Evolutionary conservation across 2,329 filamentous ascomycete species (phyloP), one percentile per base, ranked within the genome.

Genomic region (Macrophomina tecta): DNA sequence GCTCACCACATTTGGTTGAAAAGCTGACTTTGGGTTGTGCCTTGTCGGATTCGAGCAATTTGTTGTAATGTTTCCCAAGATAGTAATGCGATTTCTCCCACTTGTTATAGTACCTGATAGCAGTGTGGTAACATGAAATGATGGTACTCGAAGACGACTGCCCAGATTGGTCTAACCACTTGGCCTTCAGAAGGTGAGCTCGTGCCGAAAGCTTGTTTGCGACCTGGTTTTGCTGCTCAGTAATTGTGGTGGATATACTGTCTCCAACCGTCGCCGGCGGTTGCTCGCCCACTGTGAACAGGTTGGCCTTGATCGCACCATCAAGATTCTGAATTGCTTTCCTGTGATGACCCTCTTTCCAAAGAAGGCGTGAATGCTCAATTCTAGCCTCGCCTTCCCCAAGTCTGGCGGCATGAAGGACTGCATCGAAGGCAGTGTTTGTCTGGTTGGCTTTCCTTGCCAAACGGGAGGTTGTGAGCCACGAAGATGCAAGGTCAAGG

Each of bases 1-100:
- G 88, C 76, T 97, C 94, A 46, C 95, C 96, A 11, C 87, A 91
- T 65, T 95, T 80, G 72, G 74, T 81, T 12, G 77, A 69, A 32
- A 78, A 72, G 36, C 76, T 79, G 34, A 90, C 87, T 18, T 87
- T 83, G 45, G 90, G 89, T 63, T 97, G 86, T 1, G 86, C 83
- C 77, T 93, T 94, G 77, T 98, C 93, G 0, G 93, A 92, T 73
- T 98, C 94, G 3, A 97, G 83, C 4, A 98, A 86, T 78, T 97
- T 99, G 77, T 97, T 96, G 84, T 99, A 99, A 79, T 98, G 93
- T 55, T 94, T 93, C 5, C 95, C 95, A 9, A 99, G 86, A 77
- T 97, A 97, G 77, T 98, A 99, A 76, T 98, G 94, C 0, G 93
- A 94, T 78, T 97, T 98, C 76, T 99, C 95, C 94, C 94, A 99